Evolutionary conservation across 352 stramenopile genomes (phyloP), one percentile per base, ranked within the genome.

Genomic region (Thalassiosira hispida): DNA sequence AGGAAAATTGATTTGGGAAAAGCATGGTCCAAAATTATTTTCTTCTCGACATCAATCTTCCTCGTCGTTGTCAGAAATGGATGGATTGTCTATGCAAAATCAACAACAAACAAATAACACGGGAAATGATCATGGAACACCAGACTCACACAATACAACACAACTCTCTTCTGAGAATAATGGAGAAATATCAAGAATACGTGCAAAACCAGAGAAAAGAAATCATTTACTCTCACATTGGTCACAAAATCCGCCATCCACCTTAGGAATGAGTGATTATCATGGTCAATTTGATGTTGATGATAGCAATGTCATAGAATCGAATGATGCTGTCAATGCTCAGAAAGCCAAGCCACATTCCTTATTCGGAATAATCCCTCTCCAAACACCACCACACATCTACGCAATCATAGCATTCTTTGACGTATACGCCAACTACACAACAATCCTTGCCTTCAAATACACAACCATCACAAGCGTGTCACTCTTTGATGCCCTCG

Each of bases 391-490:
- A 44, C 46, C 49, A 16, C 73, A 59, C 33, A 56, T 55, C 33
- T 91, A 90, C 66, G 67, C 84, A 22, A 40, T 80, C 16, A 69
- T 91, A 8, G 87, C 76, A 14, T 68, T 87, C 25, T 52, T 86
- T 22, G 97, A 99, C 87, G 95, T 99, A 0, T 93, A 99, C 85
- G 97, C 94, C 12, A 98, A 98, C 82, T 98, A 97, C 47, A 79
- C 97, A 29, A 96, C 96, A 49, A 91, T 98, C 7, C 90, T 97
- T 27, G 95, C 95, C 0, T 99, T 98, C 88, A 95, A 97, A 79
- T 99, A 98, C 84, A 99, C 96, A 38, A 97, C 91, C 12, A 96
- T 99, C 66, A 98, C 96, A 11, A 98, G 92, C 46, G 93, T 98
- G 11, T 5, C 97, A 83, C 88, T 99, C 59, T 92, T 99, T 44